A percentile compares a stretch with the other conserved stretches of the same genome.
phyloP scores from a whole-genome alignment of 257 asterid genomes.

The Paulownia fortunei region DNA sequence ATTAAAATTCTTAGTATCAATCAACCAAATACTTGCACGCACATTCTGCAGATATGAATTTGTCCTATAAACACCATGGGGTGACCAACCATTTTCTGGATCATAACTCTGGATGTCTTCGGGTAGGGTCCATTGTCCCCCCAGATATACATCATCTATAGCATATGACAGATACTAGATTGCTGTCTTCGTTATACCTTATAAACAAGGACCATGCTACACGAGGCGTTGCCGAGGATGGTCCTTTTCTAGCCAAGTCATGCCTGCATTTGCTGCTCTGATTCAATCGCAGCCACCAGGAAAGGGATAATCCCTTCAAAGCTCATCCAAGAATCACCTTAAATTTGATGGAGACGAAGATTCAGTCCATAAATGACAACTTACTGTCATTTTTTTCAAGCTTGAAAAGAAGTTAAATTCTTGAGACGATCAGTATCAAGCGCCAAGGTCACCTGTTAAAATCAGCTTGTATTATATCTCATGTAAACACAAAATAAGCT shows the following conservation, averaged over 20 bases:
- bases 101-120: slow-evolving; percentile 12
- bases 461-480: background rate
- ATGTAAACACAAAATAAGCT: background rate
- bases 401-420: background rate
- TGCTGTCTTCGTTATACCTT: slow-evolving; percentile 33
- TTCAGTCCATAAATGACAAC: background rate
- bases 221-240: slow-evolving; percentile 21
- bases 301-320: background rate
- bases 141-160: slow-evolving; percentile 27
- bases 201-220: slow-evolving; percentile 31
- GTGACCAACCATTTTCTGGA: slow-evolving; percentile 11
- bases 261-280: slow-evolving; percentile 9
- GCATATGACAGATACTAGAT: slow-evolving; percentile 30
- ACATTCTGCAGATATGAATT: background rate
- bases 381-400: background rate
- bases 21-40: background rate
- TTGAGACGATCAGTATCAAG: background rate
- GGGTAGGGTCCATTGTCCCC: slow-evolving; percentile 32
- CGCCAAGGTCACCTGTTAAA: background rate
- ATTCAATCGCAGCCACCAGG: slow-evolving; percentile 4
- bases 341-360: background rate
- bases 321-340: background rate
- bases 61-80: background rate
- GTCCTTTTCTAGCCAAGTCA: slow-evolving; percentile 35
- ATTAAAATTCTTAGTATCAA: background rate